Base-by-base conservation (phyloP, 1,284 basidiomycete species). In the Leccinum griseonigrum region DNA sequence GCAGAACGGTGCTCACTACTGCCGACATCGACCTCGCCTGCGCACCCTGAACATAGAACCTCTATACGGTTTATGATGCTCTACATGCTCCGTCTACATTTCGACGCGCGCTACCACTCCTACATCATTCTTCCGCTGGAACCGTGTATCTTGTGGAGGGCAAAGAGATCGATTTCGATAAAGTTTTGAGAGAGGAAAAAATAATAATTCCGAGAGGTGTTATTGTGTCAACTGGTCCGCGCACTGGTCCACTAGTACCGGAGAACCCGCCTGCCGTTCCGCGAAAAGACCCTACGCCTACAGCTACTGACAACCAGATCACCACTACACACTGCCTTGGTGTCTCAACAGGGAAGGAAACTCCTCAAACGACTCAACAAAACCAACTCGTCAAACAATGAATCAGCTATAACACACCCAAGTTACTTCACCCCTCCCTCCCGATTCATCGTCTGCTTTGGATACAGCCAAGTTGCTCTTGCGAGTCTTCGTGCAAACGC, bases 111-210 rank as follows among this genome's bases (percentile, higher is more conserved):
- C 79, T 86, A 22, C 88, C 88, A 3, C 88, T 86, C 63, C 83
- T 88, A 0, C 81, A 86, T 58, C 72, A 82, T n/a, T 79, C 83
- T 2, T 74, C 83, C 43, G 81, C 85, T 10, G 83, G 87, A 32
- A 76, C 92, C 32, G 86, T 99, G 4, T 98, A 95, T 78, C 94
- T 95, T 69, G 86, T 97, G 14, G 94, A 97, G 66, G 97, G 99
- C 72, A 95, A 98, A 69, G 97, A 99, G 76, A 92, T 99, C 61
- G 97, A 99, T 77, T 95, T 99, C 71, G 94, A 96, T 71, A 91
- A 88, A 56, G 87, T 95, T 9, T 77, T 97, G 34, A 85, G 90
- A 57, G 91, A 92, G 69, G 91, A 94, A 72, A 90, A 94, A 73
- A 86, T 94, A 31, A 81, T 84, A 0, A 75, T 94, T 11, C 91